Evolutionary conservation across 345 rosid species (phyloP).

Genomic region (Stellera chamaejasme): DNA sequence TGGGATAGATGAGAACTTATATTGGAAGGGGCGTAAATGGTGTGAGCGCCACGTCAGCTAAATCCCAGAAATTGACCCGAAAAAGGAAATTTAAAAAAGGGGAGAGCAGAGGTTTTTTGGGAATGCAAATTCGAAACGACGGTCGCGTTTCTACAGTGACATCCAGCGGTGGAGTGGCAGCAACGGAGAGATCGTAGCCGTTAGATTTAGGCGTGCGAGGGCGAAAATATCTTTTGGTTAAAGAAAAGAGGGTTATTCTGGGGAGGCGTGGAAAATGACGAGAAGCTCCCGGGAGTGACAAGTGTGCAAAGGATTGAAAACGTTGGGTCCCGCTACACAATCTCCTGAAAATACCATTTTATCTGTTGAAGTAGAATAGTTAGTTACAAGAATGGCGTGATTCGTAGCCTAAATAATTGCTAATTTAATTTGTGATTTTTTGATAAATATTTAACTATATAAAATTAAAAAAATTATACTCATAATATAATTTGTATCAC

Average conservation of each 20-base stretch:
- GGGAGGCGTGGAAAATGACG: constrained; percentile 1
- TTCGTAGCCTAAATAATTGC: too few relatives aligned
- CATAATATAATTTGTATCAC: too few relatives aligned
- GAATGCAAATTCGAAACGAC: background rate
- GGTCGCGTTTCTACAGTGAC: background rate
- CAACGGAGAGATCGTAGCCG: constrained; percentile 16
- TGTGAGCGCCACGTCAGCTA: constrained; percentile 25
- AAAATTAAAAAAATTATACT: too few relatives aligned
- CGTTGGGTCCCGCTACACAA: background rate
- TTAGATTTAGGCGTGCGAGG: constrained; percentile 15
- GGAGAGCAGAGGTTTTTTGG: constrained; percentile 13
- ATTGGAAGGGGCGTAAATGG: constrained; percentile 14
- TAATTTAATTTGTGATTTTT: too few relatives aligned
- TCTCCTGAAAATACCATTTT: too few relatives aligned
- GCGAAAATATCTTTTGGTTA: constrained; percentile 19
- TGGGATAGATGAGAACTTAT: constrained; percentile 23
- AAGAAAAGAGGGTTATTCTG: constrained; percentile 9
- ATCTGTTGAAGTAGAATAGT: too few relatives aligned
- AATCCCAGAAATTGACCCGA: background rate
- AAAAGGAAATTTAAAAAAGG: background rate
- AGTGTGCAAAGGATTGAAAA: constrained; percentile 1
- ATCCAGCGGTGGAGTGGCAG: constrained; percentile 24
- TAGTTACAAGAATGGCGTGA: too few relatives aligned
- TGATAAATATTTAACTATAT: too few relatives aligned
- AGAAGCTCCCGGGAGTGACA: background rate